Evolutionary conservation across 1,284 basidiomycete species (phyloP), one percentile per base, ranked within the genome.

Genomic region (Papiliotrema laurentii): DNA sequence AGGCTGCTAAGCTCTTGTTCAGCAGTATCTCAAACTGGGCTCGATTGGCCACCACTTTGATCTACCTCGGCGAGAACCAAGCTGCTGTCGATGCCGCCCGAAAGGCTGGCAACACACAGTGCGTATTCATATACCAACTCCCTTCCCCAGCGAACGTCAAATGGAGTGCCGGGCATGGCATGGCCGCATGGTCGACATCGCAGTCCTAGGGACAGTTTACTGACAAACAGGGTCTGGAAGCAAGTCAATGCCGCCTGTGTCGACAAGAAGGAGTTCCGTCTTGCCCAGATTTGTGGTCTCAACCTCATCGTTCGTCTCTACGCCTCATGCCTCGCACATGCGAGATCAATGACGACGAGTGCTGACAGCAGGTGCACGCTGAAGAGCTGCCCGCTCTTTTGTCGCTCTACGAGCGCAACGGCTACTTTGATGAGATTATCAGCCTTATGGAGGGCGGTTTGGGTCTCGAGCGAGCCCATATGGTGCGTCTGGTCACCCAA

Each of bases 191-290:
- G n/a, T 37, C 21, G 25, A 9, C 30, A 31, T 9, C 30, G 22
- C n/a, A n/a, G n/a, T n/a, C n/a, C n/a, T n/a, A n/a, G 13, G 11
- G 36, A 30, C 27, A 19, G 24, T 21, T 13, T 28, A 7, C 24
- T 48, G 33, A 50, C 16, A n/a, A 36, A 22, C 54, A 88, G 87
- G 75, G 96, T 98, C n/a, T 99, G 96, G 96, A 97, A 97, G 77
- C 96, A 98, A 74, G 96, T 99, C 52, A 94, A 98, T 63, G 89
- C 92, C 21, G 96, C 96, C 35, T 98, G 96, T 76, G 84, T 99
- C 49, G 92, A 96, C 78, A 97, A 97, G 78, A 78, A 82, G 57
- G 96, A 98, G 72, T 98, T 97, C 83, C 87, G 91, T 60, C 75
- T 97, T 66, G 93, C 96, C 18, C 93, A 98, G 81, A 97, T 99